phyloP scores from a whole-genome alignment of 257 asterid species.

The Perilla frutescens region DNA sequence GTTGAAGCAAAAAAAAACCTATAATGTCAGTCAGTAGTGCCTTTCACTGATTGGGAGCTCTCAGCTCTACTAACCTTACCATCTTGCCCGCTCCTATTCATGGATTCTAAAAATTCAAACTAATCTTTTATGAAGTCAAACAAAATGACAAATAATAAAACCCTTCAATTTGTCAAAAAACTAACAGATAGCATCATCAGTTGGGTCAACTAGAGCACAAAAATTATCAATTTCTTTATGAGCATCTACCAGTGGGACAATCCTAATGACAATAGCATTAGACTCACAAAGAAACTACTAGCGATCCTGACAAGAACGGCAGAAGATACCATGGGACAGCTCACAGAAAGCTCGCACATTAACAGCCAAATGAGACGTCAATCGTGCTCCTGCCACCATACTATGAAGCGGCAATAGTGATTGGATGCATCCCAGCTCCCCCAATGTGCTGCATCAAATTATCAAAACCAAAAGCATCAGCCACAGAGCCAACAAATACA shows the following conservation, averaged over 20 bases:
- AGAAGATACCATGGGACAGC: conserved; percentile 95
- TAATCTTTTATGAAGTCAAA: conserved; percentile 40
- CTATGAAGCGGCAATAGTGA: conserved; percentile 72
- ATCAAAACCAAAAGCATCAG: conserved; percentile 6
- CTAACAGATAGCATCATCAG: conserved; percentile 5
- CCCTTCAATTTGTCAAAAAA: conserved; percentile 31
- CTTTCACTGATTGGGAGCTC: conserved; percentile 45
- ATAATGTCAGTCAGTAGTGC: conserved; percentile 46
- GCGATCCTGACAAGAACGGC: conserved; percentile 99
- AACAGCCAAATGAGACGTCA: conserved; percentile 75
- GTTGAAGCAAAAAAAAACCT: conserved; percentile 46
- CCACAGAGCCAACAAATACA: not conserved
- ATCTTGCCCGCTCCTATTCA: conserved; percentile 61
- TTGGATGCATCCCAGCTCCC: conserved; percentile 75
- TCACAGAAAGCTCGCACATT: conserved; percentile 87
- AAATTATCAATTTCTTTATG: not conserved
- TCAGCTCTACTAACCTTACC: conserved; percentile 49
- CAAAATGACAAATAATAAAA: conserved; percentile 26
- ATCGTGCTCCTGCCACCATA: conserved; percentile 49
- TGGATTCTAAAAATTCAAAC: conserved; percentile 60
- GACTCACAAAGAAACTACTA: conserved; percentile 83
- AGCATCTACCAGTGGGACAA: conserved; percentile 31
- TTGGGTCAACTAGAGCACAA: conserved; percentile 16
- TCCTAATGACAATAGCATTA: conserved; percentile 51
- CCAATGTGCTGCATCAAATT: conserved; percentile 66